Conservation (phyloP, 306 rosid genomes). For the Nissolia schottii region DNA sequence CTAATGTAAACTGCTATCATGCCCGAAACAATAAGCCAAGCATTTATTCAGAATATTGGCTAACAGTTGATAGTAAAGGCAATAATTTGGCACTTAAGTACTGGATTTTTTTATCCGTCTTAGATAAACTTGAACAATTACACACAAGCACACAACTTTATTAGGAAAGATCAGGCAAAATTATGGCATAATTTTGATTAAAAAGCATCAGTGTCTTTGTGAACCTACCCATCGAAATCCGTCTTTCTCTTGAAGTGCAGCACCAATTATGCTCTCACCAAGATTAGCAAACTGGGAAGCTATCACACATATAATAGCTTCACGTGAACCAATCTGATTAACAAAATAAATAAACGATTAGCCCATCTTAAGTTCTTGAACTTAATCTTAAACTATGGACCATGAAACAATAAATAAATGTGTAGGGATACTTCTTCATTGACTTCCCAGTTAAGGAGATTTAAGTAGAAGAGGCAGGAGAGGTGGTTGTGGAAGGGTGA, state of each 20-base stretch:
- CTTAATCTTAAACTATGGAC: background rate
- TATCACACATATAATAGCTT: slow-evolving; percentile 70
- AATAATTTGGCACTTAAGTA: background rate
- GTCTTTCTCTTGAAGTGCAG: slow-evolving; percentile 87
- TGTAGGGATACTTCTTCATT: background rate
- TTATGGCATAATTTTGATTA: background rate
- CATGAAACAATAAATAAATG: background rate
- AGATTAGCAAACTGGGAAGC: slow-evolving; percentile 95
- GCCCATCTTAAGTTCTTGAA: background rate
- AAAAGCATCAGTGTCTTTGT: background rate
- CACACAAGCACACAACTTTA: background rate
- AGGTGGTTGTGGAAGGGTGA: background rate
- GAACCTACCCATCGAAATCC: slow-evolving; percentile 89
- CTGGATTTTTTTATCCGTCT: background rate
- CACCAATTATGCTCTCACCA: slow-evolving; percentile 97
- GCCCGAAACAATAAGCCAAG: background rate
- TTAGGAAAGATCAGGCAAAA: slow-evolving; percentile 4
- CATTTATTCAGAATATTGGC: background rate
- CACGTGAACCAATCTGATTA: slow-evolving; percentile 59
- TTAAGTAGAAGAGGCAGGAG: background rate
- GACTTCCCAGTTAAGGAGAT: background rate
- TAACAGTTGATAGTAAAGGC: background rate
- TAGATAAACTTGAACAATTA: background rate
- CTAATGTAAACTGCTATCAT: background rate
- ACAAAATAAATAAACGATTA: slow-evolving; percentile 2